Evolutionary conservation across 2,329 filamentous ascomycete species (phyloP), one percentile per base, ranked within the genome.

Genomic region (Penicillium vulpinum): DNA sequence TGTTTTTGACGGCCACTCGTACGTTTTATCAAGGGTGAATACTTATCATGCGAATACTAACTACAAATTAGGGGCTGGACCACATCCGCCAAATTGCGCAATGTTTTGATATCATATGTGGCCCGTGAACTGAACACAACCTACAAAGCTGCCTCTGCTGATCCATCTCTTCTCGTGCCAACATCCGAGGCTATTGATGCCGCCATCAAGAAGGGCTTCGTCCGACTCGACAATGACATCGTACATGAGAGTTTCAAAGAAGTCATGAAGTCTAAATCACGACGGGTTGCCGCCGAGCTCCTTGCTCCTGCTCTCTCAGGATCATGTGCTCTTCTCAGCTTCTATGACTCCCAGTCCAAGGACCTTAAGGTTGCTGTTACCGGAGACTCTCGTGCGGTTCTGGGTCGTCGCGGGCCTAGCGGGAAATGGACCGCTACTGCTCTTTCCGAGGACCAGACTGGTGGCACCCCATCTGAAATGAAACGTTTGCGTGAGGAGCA

Each of bases 1-100:
- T 56, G 92, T 99, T 18, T 99, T 97, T 75, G 94, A 99, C 71
- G 94, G 94, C 0, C 94, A 99, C 76, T 91, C 90, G 91, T 93
- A 79, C 75, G 84, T 83, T 16, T 45, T 28, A 52, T 38, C 29
- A n/a, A 15, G 33, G 8, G n/a, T 10, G 38, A 24, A 31, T 16
- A 24, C 4, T 33, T 38, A 45, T 6, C 8, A n/a, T 16, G 5
- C n/a, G 22, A 15, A 13, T 24, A 41, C 61, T 68, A 49, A 72
- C 50, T 49, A 45, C 15, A 38, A 55, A 40, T 35, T 66, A 95
- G 91, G 44, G 94, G 94, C 65, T 99, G 94, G 94, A 97, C 94
- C 5, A 99, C 94, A 7, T 97, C 94, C 38, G 94, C 94, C 21
- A 97, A 96, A 71, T 81, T 99, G 57, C 89, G 94, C 56, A 92